Evolutionary conservation across 2,329 filamentous ascomycete species (phyloP).

Genomic region (Aspergillus felis): DNA sequence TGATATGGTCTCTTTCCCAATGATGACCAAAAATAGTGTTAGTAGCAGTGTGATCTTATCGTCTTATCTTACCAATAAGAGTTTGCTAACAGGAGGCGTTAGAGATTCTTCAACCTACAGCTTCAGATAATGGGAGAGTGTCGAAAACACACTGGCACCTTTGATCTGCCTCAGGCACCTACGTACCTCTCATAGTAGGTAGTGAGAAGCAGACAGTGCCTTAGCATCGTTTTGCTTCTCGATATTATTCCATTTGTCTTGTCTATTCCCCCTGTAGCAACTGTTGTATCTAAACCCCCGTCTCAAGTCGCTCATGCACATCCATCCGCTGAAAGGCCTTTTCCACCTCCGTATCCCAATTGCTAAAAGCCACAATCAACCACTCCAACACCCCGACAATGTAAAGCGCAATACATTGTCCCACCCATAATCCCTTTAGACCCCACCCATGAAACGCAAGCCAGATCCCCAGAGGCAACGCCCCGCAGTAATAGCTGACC

Average conservation of each 20-base stretch:
- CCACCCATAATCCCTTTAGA: constrained; percentile 74
- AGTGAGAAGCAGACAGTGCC: not conserved
- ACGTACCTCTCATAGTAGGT: not conserved
- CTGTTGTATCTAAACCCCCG: not conserved
- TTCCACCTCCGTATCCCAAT: constrained; percentile 71
- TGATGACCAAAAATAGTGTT: not conserved
- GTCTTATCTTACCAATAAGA: no score
- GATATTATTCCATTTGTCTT: not conserved
- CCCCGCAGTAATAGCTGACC: constrained; percentile 77
- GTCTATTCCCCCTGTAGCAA: not conserved
- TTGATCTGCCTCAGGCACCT: not conserved
- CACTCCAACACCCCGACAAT: constrained; percentile 75
- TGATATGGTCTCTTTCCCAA: not conserved
- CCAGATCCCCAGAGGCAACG: constrained; percentile 75
- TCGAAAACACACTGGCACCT: not conserved
- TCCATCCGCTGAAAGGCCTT: constrained; percentile 71
- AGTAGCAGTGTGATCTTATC: not conserved
- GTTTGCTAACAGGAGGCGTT: not conserved
- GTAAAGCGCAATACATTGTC: constrained; percentile 76
- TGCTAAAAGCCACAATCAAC: constrained; percentile 70
- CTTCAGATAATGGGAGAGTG: not conserved
- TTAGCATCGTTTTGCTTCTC: not conserved
- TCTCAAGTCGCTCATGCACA: constrained; percentile 28
- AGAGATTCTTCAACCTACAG: not conserved
- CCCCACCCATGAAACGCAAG: constrained; percentile 86